Conservation (phyloP, 495 filamentous ascomycete species). For the Lasiosphaeria hispida region DNA sequence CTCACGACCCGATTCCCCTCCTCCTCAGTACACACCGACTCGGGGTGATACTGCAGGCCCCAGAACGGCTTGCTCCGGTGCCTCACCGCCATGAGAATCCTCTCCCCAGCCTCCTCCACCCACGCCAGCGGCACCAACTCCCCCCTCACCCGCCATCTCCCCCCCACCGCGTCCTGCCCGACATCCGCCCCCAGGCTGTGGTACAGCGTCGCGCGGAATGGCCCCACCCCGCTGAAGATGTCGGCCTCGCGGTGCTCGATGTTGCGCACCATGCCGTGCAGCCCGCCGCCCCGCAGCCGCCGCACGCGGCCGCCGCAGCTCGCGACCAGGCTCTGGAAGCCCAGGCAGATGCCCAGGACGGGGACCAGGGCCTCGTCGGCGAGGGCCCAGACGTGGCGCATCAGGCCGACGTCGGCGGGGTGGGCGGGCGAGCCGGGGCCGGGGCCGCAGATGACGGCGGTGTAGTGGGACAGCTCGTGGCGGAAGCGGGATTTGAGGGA, state of each 20-base stretch:
- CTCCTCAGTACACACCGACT: constrained; percentile 82
- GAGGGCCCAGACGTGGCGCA: constrained; percentile 73
- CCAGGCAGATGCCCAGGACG: constrained; percentile 86
- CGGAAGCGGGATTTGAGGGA: constrained; percentile 29
- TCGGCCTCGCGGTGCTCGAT: constrained; percentile 39
- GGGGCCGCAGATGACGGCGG: constrained; percentile 77
- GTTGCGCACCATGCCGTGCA: constrained; percentile 76
- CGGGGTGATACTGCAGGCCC: constrained; percentile 92
- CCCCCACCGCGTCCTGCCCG: constrained; percentile 42
- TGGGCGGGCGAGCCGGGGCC: constrained; percentile 67
- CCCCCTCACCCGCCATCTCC: constrained; percentile 30
- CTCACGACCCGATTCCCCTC: constrained; percentile 63
- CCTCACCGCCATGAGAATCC: constrained; percentile 73
- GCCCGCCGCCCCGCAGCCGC: constrained; percentile 56
- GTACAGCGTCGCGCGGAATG: constrained; percentile 75
- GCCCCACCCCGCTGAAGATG: constrained; percentile 51
- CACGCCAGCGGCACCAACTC: constrained; percentile 65
- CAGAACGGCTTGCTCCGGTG: constrained; percentile 76
- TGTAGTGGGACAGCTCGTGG: constrained; percentile 56
- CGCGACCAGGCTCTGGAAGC: constrained; percentile 79
- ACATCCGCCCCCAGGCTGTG: constrained; percentile 77
- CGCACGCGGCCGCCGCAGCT: constrained; percentile 64
- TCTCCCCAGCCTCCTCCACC: constrained; percentile 52
- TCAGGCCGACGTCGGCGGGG: constrained; percentile 70
- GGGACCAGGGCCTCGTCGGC: constrained; percentile 58